Evolutionary conservation across 2,329 filamentous ascomycete species (phyloP), one percentile per base, ranked within the genome.

Genomic region (Trichothecium sympodiale): DNA sequence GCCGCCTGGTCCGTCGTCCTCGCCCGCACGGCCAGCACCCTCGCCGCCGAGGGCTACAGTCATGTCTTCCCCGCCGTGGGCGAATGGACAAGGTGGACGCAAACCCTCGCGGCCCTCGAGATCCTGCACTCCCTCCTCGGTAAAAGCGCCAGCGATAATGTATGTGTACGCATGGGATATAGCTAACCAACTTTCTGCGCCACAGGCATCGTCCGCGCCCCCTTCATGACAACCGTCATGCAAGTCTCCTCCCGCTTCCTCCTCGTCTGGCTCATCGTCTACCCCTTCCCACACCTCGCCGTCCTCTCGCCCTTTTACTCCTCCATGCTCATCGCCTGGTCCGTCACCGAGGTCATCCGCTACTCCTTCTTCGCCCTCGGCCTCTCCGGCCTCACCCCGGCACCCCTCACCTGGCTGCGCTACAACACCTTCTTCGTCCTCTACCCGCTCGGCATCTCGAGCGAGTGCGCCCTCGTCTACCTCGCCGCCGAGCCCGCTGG

Each of bases 361-460:
- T 98, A 98, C 70, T 74, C 76, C 33, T 98, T 84, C 69, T 96
- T 96, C 56, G 82, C 83, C 26, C 69, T 87, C 49, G 77, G 76
- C 47, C 71, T 91, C 23, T 62, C 26, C 43, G 69, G 74, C 18
- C 54, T 61, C 40, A 74, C 82, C 20, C 84, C 87, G 0, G 55
- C 50, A 1, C 64, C 69, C 40, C 70, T 94, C 53, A 77, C 76
- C 27, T 94, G 86, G 83, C 64, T 93, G 59, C 71, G 87, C 48
- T 88, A 95, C 61, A 94, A 93, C 58, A 87, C 84, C 7, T 98
- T 98, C 62, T 86, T 85, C 50, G 64, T 95, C 27, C 73, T 98
- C 16, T 98, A 98, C 61, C 91, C 91, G 1, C 56, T 96, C 40
- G 91, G 91, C 29, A 95, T 96, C 52, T 68, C 73, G 29, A 91